phyloP scores from a whole-genome alignment of 805 yeast species.

The Brettanomyces naardenensis region DNA sequence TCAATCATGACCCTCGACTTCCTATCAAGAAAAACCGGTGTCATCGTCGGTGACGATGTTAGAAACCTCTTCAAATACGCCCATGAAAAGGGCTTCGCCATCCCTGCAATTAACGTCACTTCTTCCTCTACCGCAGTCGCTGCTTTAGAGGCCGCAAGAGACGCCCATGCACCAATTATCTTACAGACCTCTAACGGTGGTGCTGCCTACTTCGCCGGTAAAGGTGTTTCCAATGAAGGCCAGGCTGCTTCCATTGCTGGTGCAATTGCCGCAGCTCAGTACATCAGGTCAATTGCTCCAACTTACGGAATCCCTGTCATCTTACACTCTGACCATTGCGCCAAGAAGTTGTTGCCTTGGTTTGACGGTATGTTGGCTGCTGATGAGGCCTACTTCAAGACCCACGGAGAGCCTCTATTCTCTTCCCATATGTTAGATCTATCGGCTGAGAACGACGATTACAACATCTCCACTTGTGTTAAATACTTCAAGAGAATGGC shows the following conservation, averaged over 20 bases:
- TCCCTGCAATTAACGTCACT: constrained; percentile 98
- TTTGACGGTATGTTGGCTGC: constrained; percentile 96
- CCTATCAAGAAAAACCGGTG: constrained; percentile 89
- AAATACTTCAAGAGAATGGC: constrained; percentile 92
- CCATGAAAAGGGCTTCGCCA: constrained; percentile 87
- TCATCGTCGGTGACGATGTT: constrained; percentile 98
- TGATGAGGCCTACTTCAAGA: constrained; percentile 85
- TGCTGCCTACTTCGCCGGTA: constrained; percentile 99
- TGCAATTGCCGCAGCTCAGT: constrained; percentile 95
- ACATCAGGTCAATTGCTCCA: constrained; percentile 95
- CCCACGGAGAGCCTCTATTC: constrained; percentile 90
- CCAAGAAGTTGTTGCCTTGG: constrained; percentile 97
- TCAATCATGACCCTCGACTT: constrained; percentile 45
- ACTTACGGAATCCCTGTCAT: constrained; percentile 94
- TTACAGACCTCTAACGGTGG: constrained; percentile 98
- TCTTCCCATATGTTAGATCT: constrained; percentile 98
- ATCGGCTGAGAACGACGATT: constrained; percentile 94
- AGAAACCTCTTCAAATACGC: constrained; percentile 82
- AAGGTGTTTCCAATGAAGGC: constrained; percentile 91
- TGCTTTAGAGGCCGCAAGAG: constrained; percentile 96
- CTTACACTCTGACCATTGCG: constrained; percentile 98
- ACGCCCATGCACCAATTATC: constrained; percentile 88
- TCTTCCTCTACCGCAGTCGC: constrained; percentile 96
- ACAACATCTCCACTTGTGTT: constrained; percentile 89
- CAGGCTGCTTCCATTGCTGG: constrained; percentile 94